These are phyloP conservation scores for Grosmannia huntii DNA, from an alignment of 2,329 filamentous ascomycete genomes.

Conservation along the genomic window DNA sequence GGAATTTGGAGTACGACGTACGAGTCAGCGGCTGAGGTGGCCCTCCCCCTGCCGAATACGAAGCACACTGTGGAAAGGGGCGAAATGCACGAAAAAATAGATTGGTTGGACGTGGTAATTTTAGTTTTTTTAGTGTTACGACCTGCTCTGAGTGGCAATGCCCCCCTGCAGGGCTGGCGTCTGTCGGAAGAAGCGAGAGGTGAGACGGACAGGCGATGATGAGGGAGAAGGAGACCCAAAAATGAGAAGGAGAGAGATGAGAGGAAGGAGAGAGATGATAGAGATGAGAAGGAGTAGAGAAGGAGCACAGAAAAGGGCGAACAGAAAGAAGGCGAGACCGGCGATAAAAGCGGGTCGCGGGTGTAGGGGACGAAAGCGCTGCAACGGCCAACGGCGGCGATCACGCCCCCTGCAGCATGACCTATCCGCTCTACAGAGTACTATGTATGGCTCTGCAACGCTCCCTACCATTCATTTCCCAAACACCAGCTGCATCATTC, in stretches of 20 bases:
- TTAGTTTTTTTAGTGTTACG: background rate
- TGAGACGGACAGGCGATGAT: too few species aligned
- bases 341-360: background rate
- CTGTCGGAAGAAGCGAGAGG: too few species aligned
- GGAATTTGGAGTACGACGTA: background rate
- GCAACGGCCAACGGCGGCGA: background rate
- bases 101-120: background rate
- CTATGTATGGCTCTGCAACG: background rate
- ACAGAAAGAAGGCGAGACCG: background rate
- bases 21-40: background rate
- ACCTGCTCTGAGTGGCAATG: too few species aligned
- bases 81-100: background rate
- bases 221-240: too few species aligned
- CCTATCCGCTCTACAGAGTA: background rate
- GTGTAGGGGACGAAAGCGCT: background rate
- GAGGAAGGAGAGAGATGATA: too few species aligned
- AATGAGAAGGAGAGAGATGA: too few species aligned
- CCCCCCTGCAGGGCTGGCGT: too few species aligned
- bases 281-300: too few species aligned
- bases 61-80: background rate
- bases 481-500: background rate
- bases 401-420: constrained; percentile 1
- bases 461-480: background rate
- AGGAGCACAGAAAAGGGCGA: background rate
- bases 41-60: background rate